Conservation (phyloP, 306 rosid species). For the Quercus variabilis region DNA sequence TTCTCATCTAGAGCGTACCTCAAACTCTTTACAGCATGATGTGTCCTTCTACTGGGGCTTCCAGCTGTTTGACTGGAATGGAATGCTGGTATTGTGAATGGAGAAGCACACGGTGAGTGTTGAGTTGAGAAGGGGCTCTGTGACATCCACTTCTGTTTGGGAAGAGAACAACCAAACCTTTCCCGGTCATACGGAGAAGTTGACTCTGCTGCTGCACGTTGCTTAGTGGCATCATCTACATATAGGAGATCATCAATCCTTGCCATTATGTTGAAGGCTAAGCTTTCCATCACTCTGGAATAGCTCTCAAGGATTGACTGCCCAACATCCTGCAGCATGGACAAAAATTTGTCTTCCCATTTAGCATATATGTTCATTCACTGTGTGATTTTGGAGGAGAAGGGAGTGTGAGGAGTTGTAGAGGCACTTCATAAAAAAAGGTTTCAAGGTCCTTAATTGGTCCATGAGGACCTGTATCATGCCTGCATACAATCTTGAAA, state of each 20-base stretch:
- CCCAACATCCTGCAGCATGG: slow-evolving; percentile 41
- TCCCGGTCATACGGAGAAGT: slow-evolving; percentile 9
- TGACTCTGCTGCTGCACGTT: slow-evolving; percentile 24
- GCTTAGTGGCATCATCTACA: slow-evolving; percentile 39
- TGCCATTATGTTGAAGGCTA: slow-evolving; percentile 48
- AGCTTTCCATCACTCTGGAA: slow-evolving; percentile 50
- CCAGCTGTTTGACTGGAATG: slow-evolving; percentile 2
- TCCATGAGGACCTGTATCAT: background rate
- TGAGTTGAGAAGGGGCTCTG: slow-evolving; percentile 21
- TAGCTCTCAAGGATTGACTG: slow-evolving; percentile 50
- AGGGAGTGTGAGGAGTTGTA: background rate
- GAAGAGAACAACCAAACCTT: slow-evolving; percentile 18
- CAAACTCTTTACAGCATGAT: slow-evolving; percentile 1
- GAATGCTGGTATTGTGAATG: background rate
- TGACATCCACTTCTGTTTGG: slow-evolving; percentile 22
- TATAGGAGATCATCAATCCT: slow-evolving; percentile 51
- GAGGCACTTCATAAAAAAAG: background rate
- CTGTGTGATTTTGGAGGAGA: background rate
- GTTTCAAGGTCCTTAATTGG: background rate
- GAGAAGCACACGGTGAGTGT: slow-evolving; percentile 6
- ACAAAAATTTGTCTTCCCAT: background rate
- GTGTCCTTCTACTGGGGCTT: slow-evolving; percentile 7
- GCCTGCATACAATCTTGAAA: background rate
- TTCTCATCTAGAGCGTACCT: slow-evolving; percentile 16
- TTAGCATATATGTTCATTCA: background rate